These are phyloP conservation scores for Coffea canephora DNA, from an alignment of 257 asterid species.

Conservation along the genomic window DNA sequence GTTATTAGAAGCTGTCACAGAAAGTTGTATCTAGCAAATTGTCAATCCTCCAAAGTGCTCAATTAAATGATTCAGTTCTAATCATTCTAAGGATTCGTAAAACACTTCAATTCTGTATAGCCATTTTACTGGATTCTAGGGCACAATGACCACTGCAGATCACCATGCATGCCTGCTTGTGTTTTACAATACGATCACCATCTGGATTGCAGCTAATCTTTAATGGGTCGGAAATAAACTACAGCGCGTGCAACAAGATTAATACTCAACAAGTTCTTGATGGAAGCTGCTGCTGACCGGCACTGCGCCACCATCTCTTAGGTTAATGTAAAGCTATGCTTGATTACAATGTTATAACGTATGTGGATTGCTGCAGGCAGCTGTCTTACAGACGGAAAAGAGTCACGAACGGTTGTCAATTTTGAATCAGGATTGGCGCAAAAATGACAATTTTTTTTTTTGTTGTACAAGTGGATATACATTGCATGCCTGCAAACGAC, in stretches of 20 bases:
- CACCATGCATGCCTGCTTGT: neutral
- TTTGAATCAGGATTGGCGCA: no score
- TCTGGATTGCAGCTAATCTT: slow-evolving; percentile 12
- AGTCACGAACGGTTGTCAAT: no score
- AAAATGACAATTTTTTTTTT: no score
- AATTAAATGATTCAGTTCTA: no score
- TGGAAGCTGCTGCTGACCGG: neutral
- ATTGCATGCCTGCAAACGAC: no score
- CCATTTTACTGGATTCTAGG: slow-evolving; percentile 9
- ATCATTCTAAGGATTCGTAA: no score
- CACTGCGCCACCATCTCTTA: neutral
- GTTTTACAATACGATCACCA: neutral
- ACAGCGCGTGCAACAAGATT: no score
- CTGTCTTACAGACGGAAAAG: neutral
- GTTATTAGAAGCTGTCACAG: neutral
- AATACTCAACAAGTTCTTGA: neutral
- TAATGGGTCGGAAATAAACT: neutral
- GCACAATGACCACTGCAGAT: neutral
- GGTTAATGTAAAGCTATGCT: slow-evolving; percentile 5
- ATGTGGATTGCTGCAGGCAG: slow-evolving; percentile 19
- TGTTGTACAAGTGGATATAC: no score
- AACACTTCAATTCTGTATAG: no score
- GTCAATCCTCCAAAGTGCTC: neutral
- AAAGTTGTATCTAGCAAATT: neutral
- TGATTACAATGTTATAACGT: slow-evolving; percentile 7